Conservation (phyloP, 805 yeast species). For the Priceomyces castillae region DNA sequence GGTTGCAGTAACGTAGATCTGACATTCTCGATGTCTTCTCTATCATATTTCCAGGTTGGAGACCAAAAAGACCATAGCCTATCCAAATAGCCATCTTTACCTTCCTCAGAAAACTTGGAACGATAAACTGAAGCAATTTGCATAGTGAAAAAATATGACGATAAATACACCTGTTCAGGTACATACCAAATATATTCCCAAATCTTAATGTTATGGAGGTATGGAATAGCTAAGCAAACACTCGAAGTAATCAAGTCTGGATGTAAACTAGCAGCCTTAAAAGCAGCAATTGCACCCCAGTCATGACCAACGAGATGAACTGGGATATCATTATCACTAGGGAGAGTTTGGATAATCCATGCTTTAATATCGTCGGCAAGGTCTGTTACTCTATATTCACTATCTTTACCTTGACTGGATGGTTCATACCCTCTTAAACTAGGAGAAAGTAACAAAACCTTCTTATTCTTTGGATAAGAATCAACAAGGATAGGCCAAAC, state of each 20-base stretch:
- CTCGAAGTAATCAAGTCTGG: conserved; percentile 33
- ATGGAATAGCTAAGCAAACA: conserved; percentile 40
- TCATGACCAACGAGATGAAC: conserved; percentile 43
- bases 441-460: conserved; percentile 31
- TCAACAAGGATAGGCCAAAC: conserved; percentile 20
- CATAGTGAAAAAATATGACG: conserved; percentile 39
- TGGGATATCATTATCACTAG: conserved; percentile 17
- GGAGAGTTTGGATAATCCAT: conserved; percentile 27
- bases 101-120: conserved; percentile 14
- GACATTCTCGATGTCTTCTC: conserved; percentile 25
- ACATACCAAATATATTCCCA: conserved; percentile 29
- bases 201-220: conserved; percentile 22
- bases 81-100: conserved; percentile 26
- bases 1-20: conserved; percentile 24
- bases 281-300: conserved; percentile 42
- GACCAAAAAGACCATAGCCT: conserved; percentile 38
- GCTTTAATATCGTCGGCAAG: conserved; percentile 33
- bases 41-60: conserved; percentile 33
- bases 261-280: conserved; percentile 31
- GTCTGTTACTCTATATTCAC: conserved; percentile 26
- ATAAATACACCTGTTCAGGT: conserved; percentile 34
- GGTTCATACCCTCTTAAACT: conserved; percentile 37
- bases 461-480: conserved; percentile 14
- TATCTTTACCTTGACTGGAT: conserved; percentile 24
- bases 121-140: conserved; percentile 26